Percentiles rank a stretch among this genome's conserved stretches.
phyloP scores from a whole-genome alignment of 179 eudicot genomes.

The Spinacia oleracea region DNA sequence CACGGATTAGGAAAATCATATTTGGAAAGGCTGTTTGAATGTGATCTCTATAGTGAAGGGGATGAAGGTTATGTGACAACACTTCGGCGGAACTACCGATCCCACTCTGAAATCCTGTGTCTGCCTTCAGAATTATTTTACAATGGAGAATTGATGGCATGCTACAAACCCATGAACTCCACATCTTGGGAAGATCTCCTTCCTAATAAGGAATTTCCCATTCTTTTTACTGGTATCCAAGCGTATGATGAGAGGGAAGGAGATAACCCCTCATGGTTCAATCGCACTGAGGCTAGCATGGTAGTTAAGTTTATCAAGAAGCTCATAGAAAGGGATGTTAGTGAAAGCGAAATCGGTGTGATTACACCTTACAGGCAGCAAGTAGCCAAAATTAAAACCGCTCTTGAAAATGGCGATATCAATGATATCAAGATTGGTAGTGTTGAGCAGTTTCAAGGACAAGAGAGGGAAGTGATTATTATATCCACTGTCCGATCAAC shows the following conservation, averaged over 20 bases:
- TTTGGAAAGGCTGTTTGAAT: constrained; percentile 70
- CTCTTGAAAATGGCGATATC: constrained; percentile 52
- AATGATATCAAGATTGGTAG: constrained; percentile 73
- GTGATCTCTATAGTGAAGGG: constrained; percentile 44
- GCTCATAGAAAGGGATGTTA: constrained; percentile 40
- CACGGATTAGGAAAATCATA: constrained; percentile 72
- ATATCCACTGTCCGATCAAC: constrained; percentile 93
- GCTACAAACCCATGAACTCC: constrained; percentile 36
- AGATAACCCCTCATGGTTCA: constrained; percentile 94
- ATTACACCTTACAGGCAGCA: constrained; percentile 93
- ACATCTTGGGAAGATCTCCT: constrained; percentile 57
- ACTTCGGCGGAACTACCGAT: constrained; percentile 69
- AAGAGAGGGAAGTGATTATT: constrained; percentile 75
- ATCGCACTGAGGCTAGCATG: constrained; percentile 86
- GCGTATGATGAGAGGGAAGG: constrained; percentile 93
- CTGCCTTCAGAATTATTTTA: constrained; percentile 84
- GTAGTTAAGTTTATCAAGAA: constrained; percentile 59
- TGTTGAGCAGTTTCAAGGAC: constrained; percentile 97
- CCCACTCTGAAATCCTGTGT: constrained; percentile 69
- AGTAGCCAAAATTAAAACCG: constrained; percentile 63
- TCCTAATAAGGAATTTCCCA: constrained; percentile 70
- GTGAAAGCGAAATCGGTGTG: constrained; percentile 68
- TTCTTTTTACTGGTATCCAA: constrained; percentile 80
- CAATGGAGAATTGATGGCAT: constrained; percentile 56
- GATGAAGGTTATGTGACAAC: constrained; percentile 66